Evolutionary conservation across 2,329 filamentous ascomycete genomes (phyloP), one percentile per base, ranked within the genome.

Genomic region (Chaetothyriales sp.): DNA sequence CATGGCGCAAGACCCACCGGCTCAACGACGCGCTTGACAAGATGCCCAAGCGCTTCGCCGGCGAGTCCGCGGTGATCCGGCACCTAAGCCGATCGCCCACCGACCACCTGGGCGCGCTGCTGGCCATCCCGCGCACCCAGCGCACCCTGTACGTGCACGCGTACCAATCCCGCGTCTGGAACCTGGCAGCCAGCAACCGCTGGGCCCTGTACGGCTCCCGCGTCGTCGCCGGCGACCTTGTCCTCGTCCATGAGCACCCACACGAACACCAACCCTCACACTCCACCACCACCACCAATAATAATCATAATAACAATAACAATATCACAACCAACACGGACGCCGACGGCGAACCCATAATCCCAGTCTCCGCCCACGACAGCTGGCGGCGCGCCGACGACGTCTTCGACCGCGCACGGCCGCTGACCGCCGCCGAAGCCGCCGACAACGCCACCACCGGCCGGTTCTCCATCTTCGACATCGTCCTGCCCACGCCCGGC

Each of bases 141-240:
- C 79, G 88, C 44, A 78, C 87, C 52, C 95, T 98, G 84, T 98
- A 96, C 64, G 82, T 95, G 15, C 92, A 98, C 65, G 90, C 92
- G 4, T 96, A 95, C 68, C 92, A 98, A 66, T 94, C 86, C 5
- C 78, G 88, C 39, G 81, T 98, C 7, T 98, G 90, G 90, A 98
- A 98, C 69, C 78, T 80, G 58, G 85, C 80, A 10, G 86, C 80
- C 1, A 87, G 85, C 57, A 80, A 83, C 59, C 83, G 92, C 46
- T 94, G 87, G 83, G 77, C 80, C 43, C 70, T 78, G 2, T 83
- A 84, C 63, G 88, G 89, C 48, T 67, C 74, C 53, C 75, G 74
- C 50, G 86, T 95, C 15, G 76, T 95, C 12, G 78, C 83, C 59
- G 92, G 92, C 28, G 92, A 98, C 65, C 76, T 98, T 9, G 80